Evolutionary conservation across 768 basidiomycete genomes (phyloP), one percentile per base, ranked within the genome.

Genomic region (Vararia minispora): DNA sequence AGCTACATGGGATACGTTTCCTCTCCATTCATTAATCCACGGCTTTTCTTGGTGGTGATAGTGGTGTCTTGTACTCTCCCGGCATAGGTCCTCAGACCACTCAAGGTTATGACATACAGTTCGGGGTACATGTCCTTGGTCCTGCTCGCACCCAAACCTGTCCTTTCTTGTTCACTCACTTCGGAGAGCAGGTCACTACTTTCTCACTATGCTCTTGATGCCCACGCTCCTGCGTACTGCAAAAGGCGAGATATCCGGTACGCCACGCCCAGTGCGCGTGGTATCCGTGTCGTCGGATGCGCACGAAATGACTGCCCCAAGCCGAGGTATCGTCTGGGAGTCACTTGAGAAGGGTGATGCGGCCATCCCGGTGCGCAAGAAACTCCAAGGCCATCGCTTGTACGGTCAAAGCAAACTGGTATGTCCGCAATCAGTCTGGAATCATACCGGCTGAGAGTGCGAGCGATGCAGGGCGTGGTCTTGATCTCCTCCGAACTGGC

Each of bases 401-500:
- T 47, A 47, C 16, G 43, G 46, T 21, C 46, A 47, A 26, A 45
- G 43, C 34, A 47, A 47, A n/a, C 25, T 47, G 28, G 46, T 45
- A 18, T n/a, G 38, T 37, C n/a, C n/a, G n/a, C n/a, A n/a, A n/a
- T 31, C 2, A 6, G 22, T 10, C n/a, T 23, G 3, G 21, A 9
- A 13, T 17, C 11, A 11, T 24, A 13, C 16, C 5, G 20, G 16
- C 12, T 14, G 4, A 14, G 23, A 14, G 18, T 16, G 27, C 16
- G 10, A 6, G 6, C 4, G 29, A 10, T 12, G 12, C 28, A 72
- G 71, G 71, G 62, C 0, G 70, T 66, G 24, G 52, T 69, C 14
- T 48, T 69, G 0, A 58, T 72, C 42, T 45, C 66, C 8, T 58
- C 55, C 25, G 72, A 71, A 48, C 42, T 73, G 13, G 48, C 55